Conservation (phyloP, 2,329 filamentous ascomycete species). For the Colletotrichum brevisporum region DNA sequence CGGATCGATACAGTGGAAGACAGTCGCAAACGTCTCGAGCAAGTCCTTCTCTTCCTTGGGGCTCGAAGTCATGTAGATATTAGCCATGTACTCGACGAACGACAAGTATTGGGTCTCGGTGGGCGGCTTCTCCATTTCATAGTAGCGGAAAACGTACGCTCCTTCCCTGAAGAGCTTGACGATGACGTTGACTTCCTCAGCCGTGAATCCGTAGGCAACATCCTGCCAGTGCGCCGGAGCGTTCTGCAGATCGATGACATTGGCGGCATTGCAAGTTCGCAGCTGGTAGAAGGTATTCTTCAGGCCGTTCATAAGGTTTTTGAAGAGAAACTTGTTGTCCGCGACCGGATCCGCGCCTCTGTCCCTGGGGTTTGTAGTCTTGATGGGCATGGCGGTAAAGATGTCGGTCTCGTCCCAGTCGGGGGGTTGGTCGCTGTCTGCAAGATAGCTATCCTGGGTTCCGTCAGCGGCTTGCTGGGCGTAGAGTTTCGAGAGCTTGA, state of each 20-base stretch:
- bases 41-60: slow-evolving; percentile 97
- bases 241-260: slow-evolving; percentile 78
- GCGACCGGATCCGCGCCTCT: slow-evolving; percentile 89
- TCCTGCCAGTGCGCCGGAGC: slow-evolving; percentile 94
- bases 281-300: slow-evolving; percentile 98
- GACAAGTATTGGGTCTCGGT: slow-evolving; percentile 82
- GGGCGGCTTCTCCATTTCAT: slow-evolving; percentile 86
- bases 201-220: slow-evolving; percentile 95
- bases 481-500: slow-evolving; percentile 89
- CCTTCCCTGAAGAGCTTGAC: slow-evolving; percentile 98
- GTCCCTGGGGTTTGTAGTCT: slow-evolving; percentile 91
- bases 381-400: slow-evolving; percentile 95
- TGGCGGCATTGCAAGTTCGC: slow-evolving; percentile 85
- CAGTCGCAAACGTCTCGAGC: slow-evolving; percentile 96
- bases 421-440: slow-evolving; percentile 83
- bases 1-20: slow-evolving; percentile 98
- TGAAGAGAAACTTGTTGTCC: slow-evolving; percentile 98
- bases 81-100: slow-evolving; percentile 92
- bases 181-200: slow-evolving; percentile 96
- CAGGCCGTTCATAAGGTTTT: slow-evolving; percentile 93
- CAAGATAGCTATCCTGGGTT: slow-evolving; percentile 82
- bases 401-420: slow-evolving; percentile 99
- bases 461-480: slow-evolving; percentile 76
- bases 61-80: slow-evolving; percentile 94
- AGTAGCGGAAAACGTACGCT: slow-evolving; percentile 96